Conservation (phyloP, 139 green algal genomes). For the Chlorella sp. region DNA sequence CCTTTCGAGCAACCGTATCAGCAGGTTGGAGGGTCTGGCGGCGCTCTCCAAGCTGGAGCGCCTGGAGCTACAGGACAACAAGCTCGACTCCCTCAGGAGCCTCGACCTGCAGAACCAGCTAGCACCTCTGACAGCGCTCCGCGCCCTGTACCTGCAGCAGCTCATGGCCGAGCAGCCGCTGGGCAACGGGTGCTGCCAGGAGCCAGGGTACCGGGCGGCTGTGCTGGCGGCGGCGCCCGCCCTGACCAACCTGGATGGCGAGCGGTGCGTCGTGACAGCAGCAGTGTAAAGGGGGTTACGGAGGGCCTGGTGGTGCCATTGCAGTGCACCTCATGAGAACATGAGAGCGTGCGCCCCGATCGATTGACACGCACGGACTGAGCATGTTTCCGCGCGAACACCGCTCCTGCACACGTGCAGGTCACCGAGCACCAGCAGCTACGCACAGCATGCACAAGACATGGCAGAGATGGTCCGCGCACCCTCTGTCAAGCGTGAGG, state of each 20-base stretch:
- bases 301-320: too few species aligned
- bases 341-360: too few species aligned
- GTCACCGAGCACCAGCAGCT: too few species aligned
- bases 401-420: too few species aligned
- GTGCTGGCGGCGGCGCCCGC: constrained; percentile 16
- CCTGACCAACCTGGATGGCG: constrained; percentile 26
- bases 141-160: neutral
- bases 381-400: too few species aligned
- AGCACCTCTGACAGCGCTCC: too few species aligned
- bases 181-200: constrained; percentile 14
- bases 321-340: too few species aligned
- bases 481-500: too few species aligned
- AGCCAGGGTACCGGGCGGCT: constrained; percentile 18
- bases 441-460: too few species aligned
- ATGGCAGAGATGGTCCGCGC: too few species aligned
- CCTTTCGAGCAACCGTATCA: constrained; percentile 11
- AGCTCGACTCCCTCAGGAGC: neutral
- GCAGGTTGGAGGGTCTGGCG: constrained; percentile 5
- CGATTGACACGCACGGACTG: too few species aligned
- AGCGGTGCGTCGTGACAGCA: constrained; percentile 21
- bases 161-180: constrained; percentile 9
- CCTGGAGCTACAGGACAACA: constrained; percentile 24
- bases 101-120: neutral
- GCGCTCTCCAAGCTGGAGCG: constrained; percentile 8
- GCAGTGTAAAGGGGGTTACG: too few species aligned